phyloP scores from a whole-genome alignment of 805 yeast species.

The Brettanomyces naardenensis region DNA sequence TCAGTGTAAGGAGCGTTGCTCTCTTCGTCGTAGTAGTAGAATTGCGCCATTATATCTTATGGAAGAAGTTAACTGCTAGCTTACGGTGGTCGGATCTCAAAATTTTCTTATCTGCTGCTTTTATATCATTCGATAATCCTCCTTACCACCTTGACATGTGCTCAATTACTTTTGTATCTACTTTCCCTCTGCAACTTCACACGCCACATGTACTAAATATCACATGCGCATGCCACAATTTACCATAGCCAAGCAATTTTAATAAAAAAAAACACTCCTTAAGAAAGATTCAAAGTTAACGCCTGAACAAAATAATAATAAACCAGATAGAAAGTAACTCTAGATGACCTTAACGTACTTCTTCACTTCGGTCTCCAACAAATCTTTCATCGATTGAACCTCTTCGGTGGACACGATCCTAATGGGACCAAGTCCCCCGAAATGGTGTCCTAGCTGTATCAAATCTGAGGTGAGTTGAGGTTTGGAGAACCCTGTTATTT shows the following conservation, averaged over 20 bases:
- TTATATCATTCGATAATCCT: not conserved
- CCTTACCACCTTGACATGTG: not conserved
- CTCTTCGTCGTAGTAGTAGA: slow-evolving; percentile 59
- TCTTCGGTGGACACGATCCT: slow-evolving; percentile 6
- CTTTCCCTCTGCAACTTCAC: not conserved
- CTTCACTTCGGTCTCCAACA: slow-evolving; percentile 11
- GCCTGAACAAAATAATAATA: not conserved
- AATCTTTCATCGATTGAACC: slow-evolving; percentile 6
- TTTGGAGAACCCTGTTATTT: slow-evolving; percentile 12
- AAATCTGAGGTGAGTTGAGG: slow-evolving; percentile 5
- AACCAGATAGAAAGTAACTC: no score
- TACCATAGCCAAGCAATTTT: no score
- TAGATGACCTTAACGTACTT: slow-evolving; percentile 15
- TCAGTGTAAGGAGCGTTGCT: slow-evolving; percentile 52
- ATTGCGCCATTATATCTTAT: slow-evolving; percentile 9
- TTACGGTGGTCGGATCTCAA: not conserved
- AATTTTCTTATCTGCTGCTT: not conserved
- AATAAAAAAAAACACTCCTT: no score
- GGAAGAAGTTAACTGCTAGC: not conserved
- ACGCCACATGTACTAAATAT: not conserved
- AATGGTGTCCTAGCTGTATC: slow-evolving; percentile 1
- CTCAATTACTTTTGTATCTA: not conserved
- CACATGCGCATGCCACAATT: not conserved
- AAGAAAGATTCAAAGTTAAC: not conserved
- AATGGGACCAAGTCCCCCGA: not conserved